Evolutionary conservation across 2,329 filamentous ascomycete genomes (phyloP).

Genomic region (Ophiostoma sp.): DNA sequence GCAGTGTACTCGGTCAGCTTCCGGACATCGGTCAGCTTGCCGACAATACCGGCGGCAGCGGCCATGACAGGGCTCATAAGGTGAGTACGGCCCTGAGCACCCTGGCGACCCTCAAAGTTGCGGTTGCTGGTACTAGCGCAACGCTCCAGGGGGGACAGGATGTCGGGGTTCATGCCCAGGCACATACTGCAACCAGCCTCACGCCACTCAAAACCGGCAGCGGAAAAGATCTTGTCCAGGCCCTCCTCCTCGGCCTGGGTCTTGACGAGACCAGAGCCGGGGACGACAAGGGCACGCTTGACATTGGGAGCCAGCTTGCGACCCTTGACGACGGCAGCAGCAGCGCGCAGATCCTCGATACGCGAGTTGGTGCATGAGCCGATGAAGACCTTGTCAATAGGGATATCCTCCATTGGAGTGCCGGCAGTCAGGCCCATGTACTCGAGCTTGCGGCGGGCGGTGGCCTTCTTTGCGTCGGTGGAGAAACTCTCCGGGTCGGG

Average conservation of each 20-base stretch:
- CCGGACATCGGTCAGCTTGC: slow-evolving; percentile 87
- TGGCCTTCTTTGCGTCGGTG: slow-evolving; percentile 71
- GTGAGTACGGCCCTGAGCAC: slow-evolving; percentile 84
- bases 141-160: slow-evolving; percentile 83
- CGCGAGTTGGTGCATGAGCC: slow-evolving; percentile 96
- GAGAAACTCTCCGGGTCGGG: slow-evolving; percentile 84
- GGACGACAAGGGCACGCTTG: slow-evolving; percentile 93
- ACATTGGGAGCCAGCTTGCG: slow-evolving; percentile 82
- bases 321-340: slow-evolving; percentile 79
- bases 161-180: slow-evolving; percentile 98
- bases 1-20: slow-evolving; percentile 62
- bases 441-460: slow-evolving; percentile 76
- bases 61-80: slow-evolving; percentile 98
- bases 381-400: slow-evolving; percentile 94
- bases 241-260: slow-evolving; percentile 85
- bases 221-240: slow-evolving; percentile 83
- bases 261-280: slow-evolving; percentile 92
- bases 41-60: slow-evolving; percentile 80
- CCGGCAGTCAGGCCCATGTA: slow-evolving; percentile 93
- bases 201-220: slow-evolving; percentile 95
- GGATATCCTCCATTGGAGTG: slow-evolving; percentile 86
- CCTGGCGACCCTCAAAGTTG: slow-evolving; percentile 96
- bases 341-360: slow-evolving; percentile 89
- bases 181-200: slow-evolving; percentile 99
- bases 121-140: slow-evolving; percentile 95